Base-by-base conservation (phyloP, 78 protist genomes). In the Bodo saltans region DNA sequence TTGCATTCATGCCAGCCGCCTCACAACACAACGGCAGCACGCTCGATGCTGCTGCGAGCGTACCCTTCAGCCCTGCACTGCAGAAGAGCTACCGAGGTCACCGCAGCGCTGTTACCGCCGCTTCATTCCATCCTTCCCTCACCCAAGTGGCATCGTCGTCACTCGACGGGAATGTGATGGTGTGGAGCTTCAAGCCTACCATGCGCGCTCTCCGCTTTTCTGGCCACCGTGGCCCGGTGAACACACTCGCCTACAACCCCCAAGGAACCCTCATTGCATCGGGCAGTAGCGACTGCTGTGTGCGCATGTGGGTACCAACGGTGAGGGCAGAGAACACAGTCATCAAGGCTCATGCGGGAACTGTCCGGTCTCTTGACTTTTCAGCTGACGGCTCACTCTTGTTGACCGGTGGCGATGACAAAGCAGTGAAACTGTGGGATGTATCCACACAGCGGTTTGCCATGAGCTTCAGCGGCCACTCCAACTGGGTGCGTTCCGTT, bases 11-110 rank as follows among this genome's bases (percentile, higher is more conserved):
- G n/a, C n/a, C n/a, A n/a, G n/a, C n/a, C n/a, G n/a, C n/a, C n/a
- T n/a, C n/a, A n/a, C n/a, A n/a, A n/a, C n/a, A n/a, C n/a, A n/a
- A n/a, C n/a, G n/a, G n/a, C n/a, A n/a, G n/a, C n/a, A n/a, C n/a
- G n/a, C n/a, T n/a, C n/a, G n/a, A n/a, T n/a, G n/a, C n/a, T n/a
- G n/a, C n/a, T n/a, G n/a, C n/a, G n/a, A n/a, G n/a, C n/a, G n/a
- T n/a, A n/a, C n/a, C n/a, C n/a, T n/a, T n/a, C n/a, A n/a, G n/a
- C n/a, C 95, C 95, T 1, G 28, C 88, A 0, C 74, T 95, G 35
- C 96, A 93, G 81, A 85, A 95, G 1, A 74, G 93, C 27, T 95
- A 93, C 84, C 88, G 93, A 0, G 98, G 98, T 2, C 98, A 95
- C 86, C 70, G 74, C 29, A 89, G 68, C 70, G 37, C 87, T 1